Conservation (phyloP, 805 yeast genomes). For the Candida oleophila region DNA sequence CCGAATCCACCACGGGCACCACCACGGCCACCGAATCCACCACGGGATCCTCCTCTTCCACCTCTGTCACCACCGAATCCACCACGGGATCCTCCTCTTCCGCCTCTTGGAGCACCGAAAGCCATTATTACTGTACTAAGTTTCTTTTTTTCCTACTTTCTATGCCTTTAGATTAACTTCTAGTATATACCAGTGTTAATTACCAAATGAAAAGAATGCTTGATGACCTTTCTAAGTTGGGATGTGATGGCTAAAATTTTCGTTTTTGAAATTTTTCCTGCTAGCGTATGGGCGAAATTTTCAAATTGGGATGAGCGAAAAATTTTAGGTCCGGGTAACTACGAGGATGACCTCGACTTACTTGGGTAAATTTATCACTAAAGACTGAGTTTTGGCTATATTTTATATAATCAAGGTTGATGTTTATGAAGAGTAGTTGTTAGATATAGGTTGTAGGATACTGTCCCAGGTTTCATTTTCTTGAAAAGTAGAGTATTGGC, state of each 20-base stretch:
- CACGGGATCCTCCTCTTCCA: constrained; percentile 49
- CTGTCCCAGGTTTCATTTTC: not conserved
- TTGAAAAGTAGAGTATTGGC: not conserved
- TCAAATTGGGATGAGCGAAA: constrained; percentile 3
- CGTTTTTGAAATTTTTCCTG: not conserved
- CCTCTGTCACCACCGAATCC: constrained; percentile 51
- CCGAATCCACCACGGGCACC: constrained; percentile 53
- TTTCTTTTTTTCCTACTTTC: not conserved
- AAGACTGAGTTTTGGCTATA: not conserved
- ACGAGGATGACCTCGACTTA: not conserved
- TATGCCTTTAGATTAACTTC: not conserved
- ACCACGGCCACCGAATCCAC: constrained; percentile 44
- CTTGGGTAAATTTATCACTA: not conserved
- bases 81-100: constrained; percentile 50
- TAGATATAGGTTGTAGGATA: not conserved
- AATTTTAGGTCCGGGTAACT: constrained; percentile 4
- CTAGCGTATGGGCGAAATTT: not conserved
- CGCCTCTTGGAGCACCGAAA: constrained; percentile 64
- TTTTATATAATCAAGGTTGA: not conserved
- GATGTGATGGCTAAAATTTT: not conserved
- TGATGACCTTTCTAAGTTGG: constrained; percentile 6
- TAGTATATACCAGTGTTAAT: not conserved
- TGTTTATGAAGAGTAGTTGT: not conserved
- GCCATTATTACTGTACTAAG: constrained; percentile 52
- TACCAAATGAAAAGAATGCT: not conserved